These are phyloP conservation scores for Macaranga tanarius DNA, from an alignment of 441 rosid genomes.

Conservation along the genomic window DNA sequence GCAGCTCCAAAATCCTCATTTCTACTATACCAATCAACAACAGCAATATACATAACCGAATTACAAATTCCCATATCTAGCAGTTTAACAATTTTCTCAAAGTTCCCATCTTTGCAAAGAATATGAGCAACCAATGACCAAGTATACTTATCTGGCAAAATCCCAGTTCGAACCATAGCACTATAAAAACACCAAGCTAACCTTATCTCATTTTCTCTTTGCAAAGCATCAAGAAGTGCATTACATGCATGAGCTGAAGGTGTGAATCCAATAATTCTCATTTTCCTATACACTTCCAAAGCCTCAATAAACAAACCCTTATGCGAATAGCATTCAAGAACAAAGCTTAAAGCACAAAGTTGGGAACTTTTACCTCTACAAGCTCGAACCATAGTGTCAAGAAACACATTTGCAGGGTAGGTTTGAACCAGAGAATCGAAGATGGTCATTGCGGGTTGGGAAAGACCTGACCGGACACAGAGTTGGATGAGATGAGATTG, in stretches of 20 bases:
- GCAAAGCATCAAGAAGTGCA: constrained; percentile 49
- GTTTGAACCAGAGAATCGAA: constrained; percentile 41
- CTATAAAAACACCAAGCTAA: constrained; percentile 54
- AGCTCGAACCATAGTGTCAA: constrained; percentile 43
- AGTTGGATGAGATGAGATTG: constrained; percentile 45
- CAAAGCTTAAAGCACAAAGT: constrained; percentile 39
- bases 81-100: constrained; percentile 40
- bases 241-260: constrained; percentile 47
- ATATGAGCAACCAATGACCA: constrained; percentile 55
- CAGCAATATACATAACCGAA: constrained; percentile 48
- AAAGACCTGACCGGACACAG: constrained; percentile 34
- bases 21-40: constrained; percentile 52
- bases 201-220: constrained; percentile 33
- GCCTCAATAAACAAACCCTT: constrained; percentile 41
- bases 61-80: constrained; percentile 49
- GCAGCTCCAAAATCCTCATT: constrained; percentile 46
- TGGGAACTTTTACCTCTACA: constrained; percentile 44
- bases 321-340: constrained; percentile 43
- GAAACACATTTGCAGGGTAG: constrained; percentile 30
- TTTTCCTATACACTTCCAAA: constrained; percentile 42
- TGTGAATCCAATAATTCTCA: constrained; percentile 37
- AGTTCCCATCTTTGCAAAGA: constrained; percentile 46
- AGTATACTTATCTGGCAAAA: constrained; percentile 40
- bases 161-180: constrained; percentile 46
- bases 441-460: constrained; percentile 33